Base-by-base conservation (phyloP, 352 stramenopile species). In the Blastocystis sp. region DNA sequence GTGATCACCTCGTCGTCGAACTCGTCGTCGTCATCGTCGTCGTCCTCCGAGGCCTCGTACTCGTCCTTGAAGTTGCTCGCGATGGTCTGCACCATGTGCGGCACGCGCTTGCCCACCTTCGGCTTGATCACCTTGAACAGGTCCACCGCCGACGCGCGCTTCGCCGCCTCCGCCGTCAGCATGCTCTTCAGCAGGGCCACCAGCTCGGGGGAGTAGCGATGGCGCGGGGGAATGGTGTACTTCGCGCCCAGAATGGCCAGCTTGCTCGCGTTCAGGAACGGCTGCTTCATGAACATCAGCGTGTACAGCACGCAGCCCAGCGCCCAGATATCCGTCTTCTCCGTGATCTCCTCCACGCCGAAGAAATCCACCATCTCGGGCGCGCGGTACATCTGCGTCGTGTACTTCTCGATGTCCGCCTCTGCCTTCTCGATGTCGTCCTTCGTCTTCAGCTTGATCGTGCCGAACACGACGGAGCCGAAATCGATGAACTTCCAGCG, bases 281-380 rank as follows among this genome's bases (percentile, higher is more conserved):
- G 96, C 86, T 97, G 95, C 89, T 95, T 93, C 62, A 98, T 93
- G 90, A 96, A 98, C 66, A 94, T 93, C 90, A 98, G 92, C 23
- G 94, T 96, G 90, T 96, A 98, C 10, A 98, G 91, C 61, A 97
- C 93, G 89, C 95, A 98, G 71, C 96, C 96, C 91, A 98, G 87
- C 23, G 94, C 92, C 94, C 94, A 97, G 78, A 97, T 92, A 81
- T 98, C 95, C 41, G 97, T 93, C 86, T 94, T 90, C 88, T 98
- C 91, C 0, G 92, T 95, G 43, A 99, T 92, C 56, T 95, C 92
- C 0, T 94, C 94, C 0, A 93, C 91, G 89, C 96, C 94, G 90
- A 97, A 98, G 2, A 98, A 92, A 89, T 99, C 96, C 0, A 96
- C 95, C 86, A 98, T 95, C 90, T 99, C 96, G 14, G 96, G 96